These are phyloP conservation scores for Eucalyptus caleyi DNA, from an alignment of 345 rosid genomes.

Conservation along the genomic window DNA sequence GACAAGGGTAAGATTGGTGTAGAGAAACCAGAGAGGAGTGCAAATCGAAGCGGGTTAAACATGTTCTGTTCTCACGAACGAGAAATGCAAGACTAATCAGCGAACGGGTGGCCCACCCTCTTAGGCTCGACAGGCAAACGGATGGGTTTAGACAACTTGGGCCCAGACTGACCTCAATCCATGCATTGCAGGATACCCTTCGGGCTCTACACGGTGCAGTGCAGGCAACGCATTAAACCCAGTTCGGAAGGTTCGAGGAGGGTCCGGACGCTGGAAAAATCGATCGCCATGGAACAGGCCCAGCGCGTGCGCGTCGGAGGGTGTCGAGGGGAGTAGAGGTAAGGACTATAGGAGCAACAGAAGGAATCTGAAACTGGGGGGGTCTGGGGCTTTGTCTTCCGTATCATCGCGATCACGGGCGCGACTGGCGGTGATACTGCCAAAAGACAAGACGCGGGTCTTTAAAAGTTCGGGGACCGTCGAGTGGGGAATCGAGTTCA, in stretches of 20 bases:
- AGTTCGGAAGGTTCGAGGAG: background rate
- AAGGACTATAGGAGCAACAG: background rate
- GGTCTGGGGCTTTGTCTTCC: background rate
- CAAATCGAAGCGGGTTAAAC: background rate
- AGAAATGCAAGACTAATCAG: background rate
- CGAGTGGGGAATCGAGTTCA: background rate
- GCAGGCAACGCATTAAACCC: background rate
- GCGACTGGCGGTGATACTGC: background rate
- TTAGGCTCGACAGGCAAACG: background rate
- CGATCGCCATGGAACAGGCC: background rate
- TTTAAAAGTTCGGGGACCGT: background rate
- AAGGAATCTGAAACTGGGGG: background rate
- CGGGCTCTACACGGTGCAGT: background rate
- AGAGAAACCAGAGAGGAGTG: background rate
- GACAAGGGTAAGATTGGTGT: background rate
- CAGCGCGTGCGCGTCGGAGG: background rate
- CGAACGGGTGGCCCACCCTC: background rate
- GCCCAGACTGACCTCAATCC: background rate
- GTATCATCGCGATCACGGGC: background rate
- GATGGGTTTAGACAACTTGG: background rate
- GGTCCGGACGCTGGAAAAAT: background rate
- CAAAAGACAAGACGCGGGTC: background rate
- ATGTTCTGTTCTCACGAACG: no score
- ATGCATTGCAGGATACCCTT: background rate
- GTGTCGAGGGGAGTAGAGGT: background rate